These are phyloP conservation scores for Lipomyces lipofer DNA, from an alignment of 805 yeast species.

Conservation along the genomic window DNA sequence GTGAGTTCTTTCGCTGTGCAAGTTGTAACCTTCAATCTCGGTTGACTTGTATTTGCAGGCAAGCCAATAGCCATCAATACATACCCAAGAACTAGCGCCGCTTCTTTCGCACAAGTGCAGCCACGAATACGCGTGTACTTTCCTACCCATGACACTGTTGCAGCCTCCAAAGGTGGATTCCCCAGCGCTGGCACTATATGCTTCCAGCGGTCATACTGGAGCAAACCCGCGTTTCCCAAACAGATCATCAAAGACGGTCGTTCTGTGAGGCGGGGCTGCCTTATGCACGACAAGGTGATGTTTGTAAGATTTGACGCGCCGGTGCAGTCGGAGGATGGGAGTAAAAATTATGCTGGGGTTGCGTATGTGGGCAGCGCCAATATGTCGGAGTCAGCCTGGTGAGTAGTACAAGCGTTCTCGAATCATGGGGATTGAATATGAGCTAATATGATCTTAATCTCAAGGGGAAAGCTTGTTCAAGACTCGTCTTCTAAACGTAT, in stretches of 20 bases:
- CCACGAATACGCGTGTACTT: constrained; percentile 24
- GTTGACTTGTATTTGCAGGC: neutral
- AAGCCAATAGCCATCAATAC: constrained; percentile 2
- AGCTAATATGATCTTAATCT: neutral
- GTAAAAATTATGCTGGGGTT: constrained; percentile 2
- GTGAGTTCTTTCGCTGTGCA: constrained; percentile 1
- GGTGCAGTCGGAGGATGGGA: constrained; percentile 4
- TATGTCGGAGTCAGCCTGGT: constrained; percentile 32
- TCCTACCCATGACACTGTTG: constrained; percentile 29
- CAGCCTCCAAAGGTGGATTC: constrained; percentile 21
- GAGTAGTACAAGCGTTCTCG: neutral
- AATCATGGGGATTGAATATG: neutral
- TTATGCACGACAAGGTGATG: constrained; percentile 31
- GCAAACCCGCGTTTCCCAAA: constrained; percentile 23
- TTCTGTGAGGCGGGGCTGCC: constrained; percentile 22
- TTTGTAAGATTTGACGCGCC: constrained; percentile 19
- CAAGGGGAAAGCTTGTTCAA: constrained; percentile 27
- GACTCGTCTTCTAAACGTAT: constrained; percentile 11
- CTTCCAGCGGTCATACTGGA: constrained; percentile 19
- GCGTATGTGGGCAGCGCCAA: constrained; percentile 31
- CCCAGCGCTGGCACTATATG: constrained; percentile 27
- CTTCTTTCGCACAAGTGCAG: neutral
- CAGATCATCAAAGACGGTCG: constrained; percentile 25
- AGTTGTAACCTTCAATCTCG: neutral
- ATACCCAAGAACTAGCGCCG: neutral